A percentile compares a stretch with the other conserved stretches of the same genome.
phyloP scores from a whole-genome alignment of 2,329 filamentous ascomycete species.

The Huntiella abstrusa region DNA sequence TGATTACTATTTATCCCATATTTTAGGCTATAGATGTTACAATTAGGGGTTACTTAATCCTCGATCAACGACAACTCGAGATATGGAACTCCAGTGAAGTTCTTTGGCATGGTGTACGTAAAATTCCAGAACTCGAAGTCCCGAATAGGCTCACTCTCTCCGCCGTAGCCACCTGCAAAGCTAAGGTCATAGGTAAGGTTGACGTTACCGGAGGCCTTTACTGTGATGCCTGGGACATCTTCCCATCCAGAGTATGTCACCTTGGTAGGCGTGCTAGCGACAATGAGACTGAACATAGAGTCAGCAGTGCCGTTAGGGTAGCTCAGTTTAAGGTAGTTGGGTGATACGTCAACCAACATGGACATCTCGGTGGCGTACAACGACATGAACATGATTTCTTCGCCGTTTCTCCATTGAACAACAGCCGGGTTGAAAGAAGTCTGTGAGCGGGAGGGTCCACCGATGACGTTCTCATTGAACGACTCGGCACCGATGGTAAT shows the following conservation, averaged over 20 bases:
- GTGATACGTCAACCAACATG: conserved; percentile 23
- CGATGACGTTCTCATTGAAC: conserved; percentile 35
- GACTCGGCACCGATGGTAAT: conserved; percentile 42
- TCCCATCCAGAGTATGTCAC: conserved; percentile 26
- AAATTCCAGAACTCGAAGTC: conserved; percentile 31
- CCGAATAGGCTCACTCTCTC: conserved; percentile 16
- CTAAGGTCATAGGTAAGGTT: conserved; percentile 21
- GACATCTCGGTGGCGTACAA: conserved; percentile 23
- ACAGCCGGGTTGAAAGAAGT: conserved; percentile 39
- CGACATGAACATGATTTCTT: conserved; percentile 17
- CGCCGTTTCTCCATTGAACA: conserved; percentile 34
- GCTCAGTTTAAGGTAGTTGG: conserved; percentile 26
- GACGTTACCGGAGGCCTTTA: conserved; percentile 27
- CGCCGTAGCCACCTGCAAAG: conserved; percentile 25
- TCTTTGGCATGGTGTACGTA: conserved; percentile 22
- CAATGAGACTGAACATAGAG: conserved; percentile 31
- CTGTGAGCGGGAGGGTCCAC: conserved; percentile 32
- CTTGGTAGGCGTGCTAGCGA: conserved; percentile 27
- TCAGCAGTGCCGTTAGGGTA: conserved; percentile 33
- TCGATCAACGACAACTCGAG: conserved; percentile 7
- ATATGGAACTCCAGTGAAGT: conserved; percentile 13
- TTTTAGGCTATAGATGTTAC: too few relatives aligned
- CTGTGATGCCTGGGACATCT: conserved; percentile 28
- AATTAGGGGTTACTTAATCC: background rate
- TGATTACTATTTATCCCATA: too few relatives aligned